These are phyloP conservation scores for Isatis tinctoria DNA, from an alignment of 345 rosid genomes.

Conservation along the genomic window DNA sequence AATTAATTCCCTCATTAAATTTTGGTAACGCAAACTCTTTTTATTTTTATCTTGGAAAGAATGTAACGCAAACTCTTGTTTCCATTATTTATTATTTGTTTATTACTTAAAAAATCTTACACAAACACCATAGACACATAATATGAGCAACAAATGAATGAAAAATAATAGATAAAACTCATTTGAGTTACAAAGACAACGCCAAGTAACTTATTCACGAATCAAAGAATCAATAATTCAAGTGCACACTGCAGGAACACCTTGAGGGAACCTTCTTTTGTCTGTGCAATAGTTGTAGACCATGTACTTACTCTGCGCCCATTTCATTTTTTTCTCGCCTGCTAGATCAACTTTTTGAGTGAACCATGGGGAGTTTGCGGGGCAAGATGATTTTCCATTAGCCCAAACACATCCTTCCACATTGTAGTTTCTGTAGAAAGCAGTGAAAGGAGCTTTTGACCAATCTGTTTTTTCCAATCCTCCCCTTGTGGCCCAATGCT, in stretches of 20 bases:
- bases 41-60: too few species aligned
- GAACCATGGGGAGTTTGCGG: slow-evolving; percentile 31
- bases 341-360: slow-evolving; percentile 32
- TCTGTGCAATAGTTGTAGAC: slow-evolving; percentile 47
- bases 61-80: background rate
- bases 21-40: too few species aligned
- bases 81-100: background rate
- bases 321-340: slow-evolving; percentile 27
- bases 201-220: background rate
- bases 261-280: slow-evolving; percentile 41
- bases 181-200: background rate
- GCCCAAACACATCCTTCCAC: slow-evolving; percentile 52
- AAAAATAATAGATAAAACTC: background rate
- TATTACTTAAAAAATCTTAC: background rate
- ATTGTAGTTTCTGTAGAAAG: slow-evolving; percentile 55
- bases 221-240: background rate
- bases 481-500: slow-evolving; percentile 71
- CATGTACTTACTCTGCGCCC: slow-evolving; percentile 51
- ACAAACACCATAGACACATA: background rate
- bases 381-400: slow-evolving; percentile 44
- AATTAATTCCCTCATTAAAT: background rate
- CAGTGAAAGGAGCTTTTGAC: slow-evolving; percentile 57
- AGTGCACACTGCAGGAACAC: slow-evolving; percentile 44
- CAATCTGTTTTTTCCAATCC: slow-evolving; percentile 63
- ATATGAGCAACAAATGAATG: slow-evolving; percentile 14